A percentile compares a stretch with the other conserved stretches of the same genome.
Conservation (phyloP, 2,329 filamentous ascomycete species). For the Ophiosphaerella narmari region DNA sequence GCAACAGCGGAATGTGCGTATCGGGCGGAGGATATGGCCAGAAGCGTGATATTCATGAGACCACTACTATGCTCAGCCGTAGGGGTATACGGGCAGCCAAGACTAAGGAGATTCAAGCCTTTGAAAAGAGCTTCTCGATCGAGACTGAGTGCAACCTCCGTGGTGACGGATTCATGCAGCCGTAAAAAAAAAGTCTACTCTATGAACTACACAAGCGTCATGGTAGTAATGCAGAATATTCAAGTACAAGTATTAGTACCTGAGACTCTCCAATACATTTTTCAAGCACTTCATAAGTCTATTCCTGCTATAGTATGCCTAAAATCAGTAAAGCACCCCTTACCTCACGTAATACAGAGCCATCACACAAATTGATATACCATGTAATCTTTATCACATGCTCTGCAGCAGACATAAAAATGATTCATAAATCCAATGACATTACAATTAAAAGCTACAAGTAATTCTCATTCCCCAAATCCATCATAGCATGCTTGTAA, state of each 20-base stretch:
- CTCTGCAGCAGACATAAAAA: too few relatives aligned
- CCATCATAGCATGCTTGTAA: neutral
- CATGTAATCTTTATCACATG: too few relatives aligned
- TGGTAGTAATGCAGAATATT: too few relatives aligned
- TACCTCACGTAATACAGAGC: too few relatives aligned
- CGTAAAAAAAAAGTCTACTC: conserved; percentile 18
- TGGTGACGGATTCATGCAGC: conserved; percentile 43
- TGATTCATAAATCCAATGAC: neutral
- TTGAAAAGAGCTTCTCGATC: conserved; percentile 33
- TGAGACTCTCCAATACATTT: too few relatives aligned
- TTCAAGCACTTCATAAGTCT: too few relatives aligned
- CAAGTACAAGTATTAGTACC: too few relatives aligned
- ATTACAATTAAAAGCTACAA: neutral
- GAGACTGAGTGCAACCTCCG: conserved; percentile 35
- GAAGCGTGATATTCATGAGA: conserved; percentile 22
- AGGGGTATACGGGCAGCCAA: conserved; percentile 20
- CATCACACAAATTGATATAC: too few relatives aligned
- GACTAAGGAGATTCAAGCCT: conserved; percentile 25
- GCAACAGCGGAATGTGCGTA: conserved; percentile 38
- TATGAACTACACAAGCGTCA: too few relatives aligned
- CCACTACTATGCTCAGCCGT: conserved; percentile 31
- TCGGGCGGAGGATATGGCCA: conserved; percentile 21
- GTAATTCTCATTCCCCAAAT: neutral
- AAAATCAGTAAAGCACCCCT: too few relatives aligned
- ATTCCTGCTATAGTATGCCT: too few relatives aligned